Conservation (phyloP, 2,329 filamentous ascomycete genomes). For the Volutella citrinella region DNA sequence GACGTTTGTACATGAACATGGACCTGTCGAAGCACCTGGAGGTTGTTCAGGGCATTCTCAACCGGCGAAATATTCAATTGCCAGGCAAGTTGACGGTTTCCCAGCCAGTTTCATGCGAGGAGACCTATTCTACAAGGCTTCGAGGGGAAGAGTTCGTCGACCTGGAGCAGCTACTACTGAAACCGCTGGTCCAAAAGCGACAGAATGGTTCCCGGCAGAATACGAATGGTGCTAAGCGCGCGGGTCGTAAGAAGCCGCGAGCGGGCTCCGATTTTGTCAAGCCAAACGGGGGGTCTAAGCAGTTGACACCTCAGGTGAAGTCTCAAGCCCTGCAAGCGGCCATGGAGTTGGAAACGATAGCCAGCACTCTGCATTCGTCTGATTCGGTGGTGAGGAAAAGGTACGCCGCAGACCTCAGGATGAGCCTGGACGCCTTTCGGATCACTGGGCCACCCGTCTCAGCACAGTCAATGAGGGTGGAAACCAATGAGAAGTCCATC, state of each 20-base stretch:
- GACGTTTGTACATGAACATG: constrained; percentile 18
- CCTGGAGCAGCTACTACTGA: constrained; percentile 15
- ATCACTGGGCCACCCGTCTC: constrained; percentile 5
- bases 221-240: too few species aligned
- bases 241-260: too few species aligned
- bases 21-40: constrained; percentile 17
- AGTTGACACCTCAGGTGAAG: too few species aligned
- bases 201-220: too few species aligned
- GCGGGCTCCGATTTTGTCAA: too few species aligned
- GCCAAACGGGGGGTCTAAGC: too few species aligned
- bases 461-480: constrained; percentile 1
- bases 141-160: constrained; percentile 18
- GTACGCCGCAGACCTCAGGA: constrained; percentile 19
- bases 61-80: constrained; percentile 11
- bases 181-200: constrained; percentile 7
- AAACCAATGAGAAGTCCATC: constrained; percentile 8
- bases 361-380: constrained; percentile 8
- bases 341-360: constrained; percentile 10
- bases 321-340: too few species aligned
- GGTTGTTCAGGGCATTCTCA: constrained; percentile 16
- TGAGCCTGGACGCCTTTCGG: constrained; percentile 18
- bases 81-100: constrained; percentile 15
- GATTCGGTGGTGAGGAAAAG: constrained; percentile 15
- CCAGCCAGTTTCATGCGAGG: constrained; percentile 11
- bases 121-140: constrained; percentile 12